Evolutionary conservation across 2,329 filamentous ascomycete species (phyloP).

Genomic region (Coniosporium tulheliwenetii): DNA sequence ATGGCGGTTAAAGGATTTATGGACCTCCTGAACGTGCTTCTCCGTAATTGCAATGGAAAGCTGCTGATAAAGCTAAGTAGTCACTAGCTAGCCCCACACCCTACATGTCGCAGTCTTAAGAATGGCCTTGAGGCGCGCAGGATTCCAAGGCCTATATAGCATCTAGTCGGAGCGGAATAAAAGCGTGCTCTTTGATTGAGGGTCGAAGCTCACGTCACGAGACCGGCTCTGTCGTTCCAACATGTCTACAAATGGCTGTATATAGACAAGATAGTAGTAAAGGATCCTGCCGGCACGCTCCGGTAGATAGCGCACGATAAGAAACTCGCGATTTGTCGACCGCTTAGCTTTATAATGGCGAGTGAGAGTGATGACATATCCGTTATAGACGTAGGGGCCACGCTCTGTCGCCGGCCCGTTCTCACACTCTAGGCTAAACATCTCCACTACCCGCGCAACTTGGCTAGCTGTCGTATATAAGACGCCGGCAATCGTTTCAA

Average conservation of each 20-base stretch:
- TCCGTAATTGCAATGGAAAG: conserved; percentile 4
- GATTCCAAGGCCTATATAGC: conserved; percentile 1
- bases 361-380: conserved; percentile 1
- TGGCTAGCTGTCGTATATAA: too few relatives aligned
- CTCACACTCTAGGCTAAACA: conserved; percentile 1
- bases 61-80: conserved; percentile 2
- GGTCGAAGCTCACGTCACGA: conserved; percentile 1
- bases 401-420: conserved; percentile 2
- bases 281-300: background rate
- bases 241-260: conserved; percentile 2
- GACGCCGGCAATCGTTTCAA: too few relatives aligned
- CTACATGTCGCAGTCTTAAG: conserved; percentile 1
- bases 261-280: conserved; percentile 2
- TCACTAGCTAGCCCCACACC: background rate
- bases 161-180: conserved; percentile 1
- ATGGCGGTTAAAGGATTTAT: conserved; percentile 3
- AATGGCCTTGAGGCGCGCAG: conserved; percentile 1
- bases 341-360: conserved; percentile 3
- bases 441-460: background rate
- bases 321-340: conserved; percentile 3
- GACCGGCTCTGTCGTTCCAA: background rate
- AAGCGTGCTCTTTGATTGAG: conserved; percentile 1
- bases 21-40: conserved; percentile 2
- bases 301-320: conserved; percentile 2
- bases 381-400: conserved; percentile 3